Evolutionary conservation across 1,284 basidiomycete genomes (phyloP).

Genomic region (Filobasidium uniguttulatum): DNA sequence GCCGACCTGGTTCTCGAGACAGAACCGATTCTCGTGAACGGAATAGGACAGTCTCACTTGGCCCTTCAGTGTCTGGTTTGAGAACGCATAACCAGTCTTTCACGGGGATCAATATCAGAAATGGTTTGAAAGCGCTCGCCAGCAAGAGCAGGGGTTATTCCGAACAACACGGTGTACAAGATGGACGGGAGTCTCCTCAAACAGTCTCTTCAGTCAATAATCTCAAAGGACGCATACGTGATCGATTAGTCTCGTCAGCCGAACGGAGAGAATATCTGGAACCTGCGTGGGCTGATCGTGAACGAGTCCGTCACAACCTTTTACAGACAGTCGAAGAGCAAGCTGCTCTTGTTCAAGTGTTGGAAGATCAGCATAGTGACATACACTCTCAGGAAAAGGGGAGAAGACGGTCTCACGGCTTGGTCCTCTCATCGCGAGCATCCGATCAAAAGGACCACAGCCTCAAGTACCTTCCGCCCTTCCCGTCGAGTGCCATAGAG

Average conservation of each 20-base stretch:
- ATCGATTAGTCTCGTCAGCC: not conserved
- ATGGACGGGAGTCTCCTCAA: too few relatives aligned
- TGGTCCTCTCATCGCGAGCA: conserved; percentile 15
- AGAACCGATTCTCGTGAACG: too few relatives aligned
- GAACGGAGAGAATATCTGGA: conserved; percentile 7
- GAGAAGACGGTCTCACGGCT: conserved; percentile 1
- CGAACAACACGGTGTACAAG: too few relatives aligned
- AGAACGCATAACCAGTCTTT: not conserved
- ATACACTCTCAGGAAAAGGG: conserved; percentile 40
- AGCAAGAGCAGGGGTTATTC: too few relatives aligned
- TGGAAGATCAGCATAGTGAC: conserved; percentile 40
- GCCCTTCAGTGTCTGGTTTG: conserved; percentile 4
- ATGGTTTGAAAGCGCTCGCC: too few relatives aligned
- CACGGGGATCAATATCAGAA: conserved; percentile 1
- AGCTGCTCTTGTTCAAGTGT: conserved; percentile 46
- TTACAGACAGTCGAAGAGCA: conserved; percentile 51
- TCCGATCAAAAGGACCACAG: conserved; percentile 30
- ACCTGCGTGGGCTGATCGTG: conserved; percentile 7
- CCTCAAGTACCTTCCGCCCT: conserved; percentile 29
- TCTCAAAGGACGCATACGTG: conserved; percentile 3
- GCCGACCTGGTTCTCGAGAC: too few relatives aligned
- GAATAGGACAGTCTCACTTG: too few relatives aligned
- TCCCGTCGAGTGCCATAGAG: conserved; percentile 17
- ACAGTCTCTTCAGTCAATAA: not conserved
- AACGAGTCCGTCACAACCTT: conserved; percentile 28